Conservation (phyloP, 768 basidiomycete species). For the Roridomyces roridus region DNA sequence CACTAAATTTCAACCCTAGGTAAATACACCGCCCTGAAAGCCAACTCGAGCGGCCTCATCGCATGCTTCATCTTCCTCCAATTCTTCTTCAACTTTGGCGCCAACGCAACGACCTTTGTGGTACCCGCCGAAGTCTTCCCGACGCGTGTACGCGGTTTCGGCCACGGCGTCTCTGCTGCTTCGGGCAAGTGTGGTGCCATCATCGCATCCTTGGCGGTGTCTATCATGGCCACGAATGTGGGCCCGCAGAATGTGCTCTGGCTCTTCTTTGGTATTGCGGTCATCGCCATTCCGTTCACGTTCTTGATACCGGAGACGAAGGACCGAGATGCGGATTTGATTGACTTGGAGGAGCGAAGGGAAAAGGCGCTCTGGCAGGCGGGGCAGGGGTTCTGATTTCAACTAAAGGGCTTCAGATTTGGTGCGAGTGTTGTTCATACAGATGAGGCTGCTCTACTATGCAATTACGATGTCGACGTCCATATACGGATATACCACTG, state of each 20-base stretch:
- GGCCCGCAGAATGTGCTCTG: conserved; percentile 14
- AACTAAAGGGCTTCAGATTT: no score
- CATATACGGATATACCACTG: no score
- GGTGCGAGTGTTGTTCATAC: no score
- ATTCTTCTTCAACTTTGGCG: conserved; percentile 75
- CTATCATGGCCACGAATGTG: conserved; percentile 20
- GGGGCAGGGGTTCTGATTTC: no score
- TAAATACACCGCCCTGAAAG: conserved; percentile 10
- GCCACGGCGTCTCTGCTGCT: conserved; percentile 68
- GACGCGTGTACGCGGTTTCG: conserved; percentile 70
- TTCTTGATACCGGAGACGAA: conserved; percentile 17
- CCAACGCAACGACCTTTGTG: conserved; percentile 66
- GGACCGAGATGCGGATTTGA: conserved; percentile 14
- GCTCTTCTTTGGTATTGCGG: no score
- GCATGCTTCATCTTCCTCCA: conserved; percentile 30
- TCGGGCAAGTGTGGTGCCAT: conserved; percentile 69
- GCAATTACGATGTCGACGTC: no score
- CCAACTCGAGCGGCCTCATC: conserved; percentile 12
- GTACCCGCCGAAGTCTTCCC: conserved; percentile 73
- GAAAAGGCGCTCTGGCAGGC: no score
- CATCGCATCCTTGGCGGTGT: conserved; percentile 39
- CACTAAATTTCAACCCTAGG: no score
- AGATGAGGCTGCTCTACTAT: no score
- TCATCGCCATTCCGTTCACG: conserved; percentile 13
- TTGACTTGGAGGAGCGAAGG: conserved; percentile 14